Percentiles rank a stretch among this genome's conserved stretches.
phyloP scores from a whole-genome alignment of 164 flowering plant species.

The Akebia trifoliata region DNA sequence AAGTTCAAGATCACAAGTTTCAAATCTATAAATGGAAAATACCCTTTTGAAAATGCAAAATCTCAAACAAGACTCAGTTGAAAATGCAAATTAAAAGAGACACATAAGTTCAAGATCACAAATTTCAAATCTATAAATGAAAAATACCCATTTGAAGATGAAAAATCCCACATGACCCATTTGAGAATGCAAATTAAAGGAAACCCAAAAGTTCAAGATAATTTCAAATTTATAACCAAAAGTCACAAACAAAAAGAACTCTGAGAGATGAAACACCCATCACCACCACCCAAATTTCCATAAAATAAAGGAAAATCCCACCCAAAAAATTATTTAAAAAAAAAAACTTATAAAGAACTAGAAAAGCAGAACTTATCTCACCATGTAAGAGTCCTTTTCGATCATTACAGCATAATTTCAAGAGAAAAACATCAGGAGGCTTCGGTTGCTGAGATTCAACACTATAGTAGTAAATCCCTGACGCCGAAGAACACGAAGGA shows the following conservation, averaged over 20 bases:
- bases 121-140: background rate
- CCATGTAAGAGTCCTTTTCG: conserved; percentile 66
- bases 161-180: too few relatives aligned
- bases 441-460: conserved; percentile 16
- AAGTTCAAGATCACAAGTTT: background rate
- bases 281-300: too few relatives aligned
- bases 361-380: conserved; percentile 13
- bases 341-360: conserved; percentile 6
- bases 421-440: conserved; percentile 44
- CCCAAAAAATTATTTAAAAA: background rate
- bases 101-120: background rate
- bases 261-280: too few relatives aligned
- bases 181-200: too few relatives aligned
- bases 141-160: background rate
- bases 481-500: conserved; percentile 33
- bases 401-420: conserved; percentile 52
- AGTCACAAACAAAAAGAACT: background rate
- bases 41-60: background rate
- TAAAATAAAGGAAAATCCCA: background rate
- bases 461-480: conserved; percentile 13
- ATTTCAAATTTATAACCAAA: background rate
- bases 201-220: background rate
- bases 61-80: too few relatives aligned
- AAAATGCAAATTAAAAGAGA: too few relatives aligned
- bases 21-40: background rate